Conservation (phyloP, 345 rosid species). For the Alliaria petiolata region DNA sequence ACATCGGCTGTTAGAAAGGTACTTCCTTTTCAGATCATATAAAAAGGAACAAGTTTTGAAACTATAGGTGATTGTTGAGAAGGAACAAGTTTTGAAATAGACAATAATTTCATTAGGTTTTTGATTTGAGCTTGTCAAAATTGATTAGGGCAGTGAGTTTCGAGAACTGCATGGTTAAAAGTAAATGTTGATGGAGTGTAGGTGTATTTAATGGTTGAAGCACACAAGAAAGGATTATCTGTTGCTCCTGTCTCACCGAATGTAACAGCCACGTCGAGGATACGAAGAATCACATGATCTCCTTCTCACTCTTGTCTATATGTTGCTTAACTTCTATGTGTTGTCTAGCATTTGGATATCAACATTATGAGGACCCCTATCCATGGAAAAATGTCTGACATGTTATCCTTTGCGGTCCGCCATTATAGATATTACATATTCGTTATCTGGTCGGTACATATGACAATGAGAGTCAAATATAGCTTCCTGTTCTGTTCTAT, state of each 20-base stretch:
- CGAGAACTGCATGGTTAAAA: background rate
- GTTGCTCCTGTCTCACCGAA: background rate
- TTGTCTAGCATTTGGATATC: background rate
- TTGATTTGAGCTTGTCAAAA: background rate
- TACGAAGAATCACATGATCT: constrained; percentile 15
- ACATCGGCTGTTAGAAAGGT: constrained; percentile 37
- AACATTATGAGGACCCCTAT: too few species aligned
- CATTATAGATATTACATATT: too few species aligned
- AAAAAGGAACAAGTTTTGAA: background rate
- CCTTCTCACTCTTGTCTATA: background rate
- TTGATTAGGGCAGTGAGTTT: background rate
- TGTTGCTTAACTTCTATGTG: background rate
- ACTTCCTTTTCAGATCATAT: background rate
- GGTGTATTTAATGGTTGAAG: constrained; percentile 37
- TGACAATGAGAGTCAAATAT: too few species aligned
- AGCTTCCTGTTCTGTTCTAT: too few species aligned
- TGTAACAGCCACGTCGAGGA: constrained; percentile 15
- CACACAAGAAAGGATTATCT: constrained; percentile 17
- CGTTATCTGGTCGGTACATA: too few species aligned
- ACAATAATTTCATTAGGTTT: background rate
- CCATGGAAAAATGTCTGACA: too few species aligned
- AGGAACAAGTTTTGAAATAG: background rate
- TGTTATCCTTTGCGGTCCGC: too few species aligned
- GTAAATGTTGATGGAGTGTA: constrained; percentile 12
- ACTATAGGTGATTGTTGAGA: background rate